Conservation (phyloP, 805 yeast species). For the Saccharomycopsis babjevae region DNA sequence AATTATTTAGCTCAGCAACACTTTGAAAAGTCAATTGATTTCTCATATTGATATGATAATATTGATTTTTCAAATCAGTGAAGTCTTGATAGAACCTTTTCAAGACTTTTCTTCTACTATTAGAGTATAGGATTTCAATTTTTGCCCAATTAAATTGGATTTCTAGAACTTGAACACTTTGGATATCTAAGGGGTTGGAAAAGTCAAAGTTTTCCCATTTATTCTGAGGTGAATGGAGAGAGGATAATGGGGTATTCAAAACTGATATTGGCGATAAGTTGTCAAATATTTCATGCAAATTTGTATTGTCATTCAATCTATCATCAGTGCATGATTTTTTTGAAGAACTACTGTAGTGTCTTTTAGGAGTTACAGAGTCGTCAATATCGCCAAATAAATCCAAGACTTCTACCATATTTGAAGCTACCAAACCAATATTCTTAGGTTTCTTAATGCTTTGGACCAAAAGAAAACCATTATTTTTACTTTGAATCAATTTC, state of each 20-base stretch:
- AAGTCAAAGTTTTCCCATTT: not conserved
- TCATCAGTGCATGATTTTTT: not conserved
- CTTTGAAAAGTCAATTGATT: conserved; percentile 22
- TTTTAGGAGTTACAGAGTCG: conserved; percentile 34
- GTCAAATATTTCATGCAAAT: not conserved
- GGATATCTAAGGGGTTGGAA: conserved; percentile 23
- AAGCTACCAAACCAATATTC: conserved; percentile 10
- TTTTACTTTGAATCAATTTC: conserved; percentile 36
- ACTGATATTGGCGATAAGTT: not conserved
- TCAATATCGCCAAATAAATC: conserved; percentile 25
- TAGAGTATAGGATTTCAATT: conserved; percentile 31
- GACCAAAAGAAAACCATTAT: conserved; percentile 47
- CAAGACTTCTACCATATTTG: conserved; percentile 7
- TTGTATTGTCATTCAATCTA: not conserved
- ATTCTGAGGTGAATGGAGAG: not conserved
- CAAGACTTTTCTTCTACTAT: conserved; percentile 30
- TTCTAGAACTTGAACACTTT: conserved; percentile 28
- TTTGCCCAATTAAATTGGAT: conserved; percentile 44
- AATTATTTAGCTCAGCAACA: conserved; percentile 32
- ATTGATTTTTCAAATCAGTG: conserved; percentile 30
- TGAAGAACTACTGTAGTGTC: conserved; percentile 32
- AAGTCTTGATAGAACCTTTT: conserved; percentile 45
- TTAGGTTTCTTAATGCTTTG: conserved; percentile 31
- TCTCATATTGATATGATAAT: conserved; percentile 19
- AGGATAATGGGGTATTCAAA: not conserved